Percentiles rank a stretch among this genome's conserved stretches.
These are phyloP conservation scores for Candida namnaoensis DNA, from an alignment of 805 yeast species.

Conservation along the genomic window DNA sequence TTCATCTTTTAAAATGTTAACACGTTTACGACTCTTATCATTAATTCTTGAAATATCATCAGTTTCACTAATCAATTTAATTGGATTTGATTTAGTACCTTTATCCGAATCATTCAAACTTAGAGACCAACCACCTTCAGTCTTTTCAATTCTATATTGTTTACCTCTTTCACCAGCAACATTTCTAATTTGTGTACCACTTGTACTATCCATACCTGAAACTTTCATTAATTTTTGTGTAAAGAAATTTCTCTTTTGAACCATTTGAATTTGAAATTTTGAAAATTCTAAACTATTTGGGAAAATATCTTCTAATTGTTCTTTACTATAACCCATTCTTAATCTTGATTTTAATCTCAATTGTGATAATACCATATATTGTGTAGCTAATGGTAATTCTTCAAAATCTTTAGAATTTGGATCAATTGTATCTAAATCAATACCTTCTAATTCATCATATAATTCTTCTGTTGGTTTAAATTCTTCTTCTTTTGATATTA, in stretches of 20 bases:
- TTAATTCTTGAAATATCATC: neutral
- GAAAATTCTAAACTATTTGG: constrained; percentile 88
- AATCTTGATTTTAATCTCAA: constrained; percentile 77
- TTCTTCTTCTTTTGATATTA: constrained; percentile 61
- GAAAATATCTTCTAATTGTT: constrained; percentile 75
- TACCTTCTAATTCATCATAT: constrained; percentile 55
- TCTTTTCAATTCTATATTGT: constrained; percentile 65
- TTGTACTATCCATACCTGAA: constrained; percentile 64
- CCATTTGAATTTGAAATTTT: constrained; percentile 87
- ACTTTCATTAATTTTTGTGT: constrained; percentile 83
- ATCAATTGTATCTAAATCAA: constrained; percentile 67
- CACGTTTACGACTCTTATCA: constrained; percentile 2
- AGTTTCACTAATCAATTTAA: constrained; percentile 28
- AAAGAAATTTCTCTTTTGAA: constrained; percentile 80
- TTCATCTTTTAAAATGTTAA: constrained; percentile 12
- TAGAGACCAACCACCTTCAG: constrained; percentile 79
- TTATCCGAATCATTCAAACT: constrained; percentile 44
- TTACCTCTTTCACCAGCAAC: constrained; percentile 79
- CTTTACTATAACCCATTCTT: constrained; percentile 91
- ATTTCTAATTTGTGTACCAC: constrained; percentile 27
- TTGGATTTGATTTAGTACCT: constrained; percentile 33
- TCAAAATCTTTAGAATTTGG: constrained; percentile 76
- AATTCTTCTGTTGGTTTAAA: constrained; percentile 51
- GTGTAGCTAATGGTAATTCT: constrained; percentile 73
- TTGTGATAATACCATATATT: constrained; percentile 80